Evolutionary conservation across 257 asterid genomes (phyloP), one percentile per base, ranked within the genome.

Genomic region (Nicotiana obtusifolia): DNA sequence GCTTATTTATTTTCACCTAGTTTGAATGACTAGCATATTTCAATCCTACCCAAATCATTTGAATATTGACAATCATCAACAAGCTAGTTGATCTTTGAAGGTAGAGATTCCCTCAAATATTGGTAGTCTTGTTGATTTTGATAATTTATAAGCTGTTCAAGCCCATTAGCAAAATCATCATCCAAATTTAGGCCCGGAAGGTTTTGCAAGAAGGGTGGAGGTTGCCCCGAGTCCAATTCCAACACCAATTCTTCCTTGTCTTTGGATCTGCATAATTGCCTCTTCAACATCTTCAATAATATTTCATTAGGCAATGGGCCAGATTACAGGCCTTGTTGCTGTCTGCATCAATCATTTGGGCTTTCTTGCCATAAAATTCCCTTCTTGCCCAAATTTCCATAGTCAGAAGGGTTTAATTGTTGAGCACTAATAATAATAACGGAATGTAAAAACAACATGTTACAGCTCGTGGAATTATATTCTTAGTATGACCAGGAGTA

Each of bases 331-430:
- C 97, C 90, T 95, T 95, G 84, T 92, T 94, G 28, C 94, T 88
- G 37, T 95, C 98, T 0, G 93, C 90, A 7, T 95, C 96, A 28
- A 95, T 92, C 94, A 91, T 92, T 78, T 94, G 98, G 47, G 99
- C 97, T 83, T 94, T 95, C 0, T 91, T 86, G 94, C 92, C 37
- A 91, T 85, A 81, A 83, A 94, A 57, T 92, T 92, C 2, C 89
- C 84, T 80, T 94, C 92, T 81, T 91, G 0, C 93, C 99, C 57
- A 95, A 77, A 82, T 94, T 94, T 3, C 99, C 97, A 28, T 28
- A 1, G 31, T 28, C 31, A 28, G 3, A 28, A 28, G 31, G 31
- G 31, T 28, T 28, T 28, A n/a, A n/a, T n/a, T n/a, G n/a, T n/a
- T n/a, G n/a, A n/a, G n/a, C n/a, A n/a, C n/a, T n/a, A n/a, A n/a